Evolutionary conservation across 2,329 filamentous ascomycete genomes (phyloP).

Genomic region (Pyricularia sp.): DNA sequence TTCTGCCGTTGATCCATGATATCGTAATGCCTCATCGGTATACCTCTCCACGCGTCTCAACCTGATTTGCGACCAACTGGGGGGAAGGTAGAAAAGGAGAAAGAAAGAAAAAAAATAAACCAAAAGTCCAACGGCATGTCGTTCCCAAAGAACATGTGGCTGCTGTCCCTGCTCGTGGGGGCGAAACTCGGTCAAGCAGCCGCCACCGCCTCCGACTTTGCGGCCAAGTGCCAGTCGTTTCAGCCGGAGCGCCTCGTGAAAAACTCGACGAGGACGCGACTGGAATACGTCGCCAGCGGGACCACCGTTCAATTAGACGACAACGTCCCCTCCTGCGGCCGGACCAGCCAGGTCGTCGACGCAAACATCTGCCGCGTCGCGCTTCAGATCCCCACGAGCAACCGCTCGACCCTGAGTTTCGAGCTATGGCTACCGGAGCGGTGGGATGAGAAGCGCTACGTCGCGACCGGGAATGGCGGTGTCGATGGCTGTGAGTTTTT

Average conservation of each 20-base stretch:
- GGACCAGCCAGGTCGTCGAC: constrained; percentile 4
- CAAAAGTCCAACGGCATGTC: background rate
- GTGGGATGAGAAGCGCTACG: constrained; percentile 32
- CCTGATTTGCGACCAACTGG: background rate
- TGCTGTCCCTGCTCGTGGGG: background rate
- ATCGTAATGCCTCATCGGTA: background rate
- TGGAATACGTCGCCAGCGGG: constrained; percentile 2
- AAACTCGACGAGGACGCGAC: background rate
- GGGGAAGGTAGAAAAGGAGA: background rate
- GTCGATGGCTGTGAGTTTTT: constrained; percentile 30
- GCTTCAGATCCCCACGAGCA: constrained; percentile 18
- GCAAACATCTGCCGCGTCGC: constrained; percentile 18
- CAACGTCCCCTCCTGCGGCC: constrained; percentile 9
- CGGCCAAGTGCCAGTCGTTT: constrained; percentile 5
- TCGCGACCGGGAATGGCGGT: constrained; percentile 39
- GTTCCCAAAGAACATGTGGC: background rate
- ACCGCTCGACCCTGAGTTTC: constrained; percentile 31
- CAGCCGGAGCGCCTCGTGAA: background rate
- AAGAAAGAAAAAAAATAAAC: too few species aligned
- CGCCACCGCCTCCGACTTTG: background rate
- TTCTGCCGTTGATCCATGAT: background rate
- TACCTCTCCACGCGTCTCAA: background rate
- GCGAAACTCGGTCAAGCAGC: background rate
- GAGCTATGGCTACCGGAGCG: constrained; percentile 37
- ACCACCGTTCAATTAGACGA: constrained; percentile 7